phyloP scores from a whole-genome alignment of 495 filamentous ascomycete genomes.

The Podospora anserina region DNA sequence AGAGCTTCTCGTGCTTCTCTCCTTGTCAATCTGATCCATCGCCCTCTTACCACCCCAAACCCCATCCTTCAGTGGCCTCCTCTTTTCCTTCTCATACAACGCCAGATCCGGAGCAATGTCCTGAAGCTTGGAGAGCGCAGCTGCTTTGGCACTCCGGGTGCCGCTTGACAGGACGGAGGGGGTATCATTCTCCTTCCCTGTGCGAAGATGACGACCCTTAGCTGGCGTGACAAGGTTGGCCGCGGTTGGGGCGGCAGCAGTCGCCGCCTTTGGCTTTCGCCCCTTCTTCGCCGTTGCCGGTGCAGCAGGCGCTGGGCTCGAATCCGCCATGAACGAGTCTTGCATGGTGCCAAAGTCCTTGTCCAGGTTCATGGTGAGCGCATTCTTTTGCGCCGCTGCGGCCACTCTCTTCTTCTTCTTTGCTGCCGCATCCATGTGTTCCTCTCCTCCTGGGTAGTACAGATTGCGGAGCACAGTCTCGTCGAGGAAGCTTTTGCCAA shows the following conservation, averaged over 20 bases:
- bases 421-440: constrained; percentile 28
- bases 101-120: constrained; percentile 76
- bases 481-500: constrained; percentile 70
- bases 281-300: constrained; percentile 9
- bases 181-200: constrained; percentile 82
- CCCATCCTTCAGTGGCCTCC: constrained; percentile 62
- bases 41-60: constrained; percentile 72
- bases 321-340: constrained; percentile 25
- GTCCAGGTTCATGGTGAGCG: constrained; percentile 24
- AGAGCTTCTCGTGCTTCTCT: constrained; percentile 34
- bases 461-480: constrained; percentile 33
- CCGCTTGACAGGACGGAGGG: constrained; percentile 62
- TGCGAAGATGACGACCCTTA: constrained; percentile 39
- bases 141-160: constrained; percentile 82
- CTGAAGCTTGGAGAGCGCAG: constrained; percentile 72
- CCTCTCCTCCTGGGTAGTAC: constrained; percentile 43
- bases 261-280: constrained; percentile 8
- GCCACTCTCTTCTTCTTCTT: constrained; percentile 43
- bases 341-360: constrained; percentile 32
- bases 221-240: constrained; percentile 40
- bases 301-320: constrained; percentile 18
- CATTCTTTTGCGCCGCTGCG: constrained; percentile 40
- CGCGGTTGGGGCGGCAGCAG: constrained; percentile 11
- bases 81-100: constrained; percentile 90
- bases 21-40: constrained; percentile 54